Conservation (phyloP, 2,329 filamentous ascomycete species). For the Colletotrichum cereale region DNA sequence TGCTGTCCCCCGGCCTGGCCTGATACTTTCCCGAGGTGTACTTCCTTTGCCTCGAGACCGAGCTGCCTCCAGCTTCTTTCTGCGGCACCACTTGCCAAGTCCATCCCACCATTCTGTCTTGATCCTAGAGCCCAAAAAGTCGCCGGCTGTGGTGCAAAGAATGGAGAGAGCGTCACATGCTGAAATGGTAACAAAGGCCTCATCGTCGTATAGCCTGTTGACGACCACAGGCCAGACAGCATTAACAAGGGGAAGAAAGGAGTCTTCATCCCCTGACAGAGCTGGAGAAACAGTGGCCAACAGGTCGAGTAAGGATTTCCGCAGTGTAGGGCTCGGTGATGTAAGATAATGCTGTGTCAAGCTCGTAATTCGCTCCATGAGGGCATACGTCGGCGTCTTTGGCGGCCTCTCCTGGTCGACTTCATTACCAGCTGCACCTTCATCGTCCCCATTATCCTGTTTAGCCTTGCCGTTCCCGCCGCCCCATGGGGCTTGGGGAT, state of each 20-base stretch:
- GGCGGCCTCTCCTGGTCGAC: conserved; percentile 65
- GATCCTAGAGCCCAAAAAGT: conserved; percentile 84
- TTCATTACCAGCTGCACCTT: conserved; percentile 15
- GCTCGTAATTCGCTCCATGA: conserved; percentile 84
- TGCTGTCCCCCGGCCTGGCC: background rate
- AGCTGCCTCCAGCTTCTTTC: conserved; percentile 55
- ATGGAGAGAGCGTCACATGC: conserved; percentile 76
- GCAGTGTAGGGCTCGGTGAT: conserved; percentile 82
- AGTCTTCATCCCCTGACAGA: conserved; percentile 81
- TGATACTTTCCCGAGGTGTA: conserved; percentile 2
- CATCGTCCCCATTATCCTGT: conserved; percentile 45
- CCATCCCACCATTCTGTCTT: conserved; percentile 77
- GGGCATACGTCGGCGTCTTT: conserved; percentile 83
- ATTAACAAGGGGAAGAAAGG: conserved; percentile 90
- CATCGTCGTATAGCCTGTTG: conserved; percentile 73
- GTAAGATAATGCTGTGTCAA: conserved; percentile 93
- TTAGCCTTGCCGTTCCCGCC: conserved; percentile 8
- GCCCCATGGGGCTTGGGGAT: conserved; percentile 53
- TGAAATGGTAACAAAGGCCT: conserved; percentile 76
- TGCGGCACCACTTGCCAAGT: conserved; percentile 63
- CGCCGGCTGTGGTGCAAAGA: conserved; percentile 79
- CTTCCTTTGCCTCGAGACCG: conserved; percentile 15
- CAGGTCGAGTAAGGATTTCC: conserved; percentile 82
- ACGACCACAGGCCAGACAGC: conserved; percentile 89
- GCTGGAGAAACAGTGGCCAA: conserved; percentile 79